A percentile compares a stretch with the other conserved stretches of the same genome.
phyloP scores from a whole-genome alignment of 2,329 filamentous ascomycete genomes.

The Alternaria ventricosa region DNA sequence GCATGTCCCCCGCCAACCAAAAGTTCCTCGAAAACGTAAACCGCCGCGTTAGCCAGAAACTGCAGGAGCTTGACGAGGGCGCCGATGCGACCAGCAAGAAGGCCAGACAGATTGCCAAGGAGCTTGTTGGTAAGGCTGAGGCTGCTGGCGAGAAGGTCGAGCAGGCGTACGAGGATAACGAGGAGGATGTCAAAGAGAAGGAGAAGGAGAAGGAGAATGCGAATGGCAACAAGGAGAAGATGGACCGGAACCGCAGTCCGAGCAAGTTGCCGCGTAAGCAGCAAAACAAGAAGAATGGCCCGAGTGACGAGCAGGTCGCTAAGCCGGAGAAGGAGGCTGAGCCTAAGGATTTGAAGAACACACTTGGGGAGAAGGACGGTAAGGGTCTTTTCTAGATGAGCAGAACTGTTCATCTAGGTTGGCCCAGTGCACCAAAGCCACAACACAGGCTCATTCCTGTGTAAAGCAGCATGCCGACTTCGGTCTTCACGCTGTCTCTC shows the following conservation, averaged over 20 bases:
- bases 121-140: slow-evolving; percentile 27
- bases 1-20: slow-evolving; percentile 42
- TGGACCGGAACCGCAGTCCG: neutral
- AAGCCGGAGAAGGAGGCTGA: slow-evolving; percentile 30
- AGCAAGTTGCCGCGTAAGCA: slow-evolving; percentile 15
- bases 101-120: slow-evolving; percentile 34
- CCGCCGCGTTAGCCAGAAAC: slow-evolving; percentile 33
- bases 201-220: slow-evolving; percentile 22
- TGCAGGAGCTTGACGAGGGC: slow-evolving; percentile 38
- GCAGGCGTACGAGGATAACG: slow-evolving; percentile 12
- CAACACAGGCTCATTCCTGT: too few relatives aligned
- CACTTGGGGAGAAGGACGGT: slow-evolving; percentile 22
- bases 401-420: too few relatives aligned
- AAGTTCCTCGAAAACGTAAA: slow-evolving; percentile 40
- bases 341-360: slow-evolving; percentile 36
- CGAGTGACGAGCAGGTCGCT: slow-evolving; percentile 18
- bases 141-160: slow-evolving; percentile 22
- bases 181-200: slow-evolving; percentile 14
- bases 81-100: slow-evolving; percentile 28
- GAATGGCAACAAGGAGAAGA: slow-evolving; percentile 19
- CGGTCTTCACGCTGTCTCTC: neutral
- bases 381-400: slow-evolving; percentile 25
- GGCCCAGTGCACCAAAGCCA: too few relatives aligned
- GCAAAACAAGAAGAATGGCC: slow-evolving; percentile 23
- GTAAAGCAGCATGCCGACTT: neutral